Evolutionary conservation across 768 basidiomycete species (phyloP).

Genomic region (Podaxis mareebaensis): DNA sequence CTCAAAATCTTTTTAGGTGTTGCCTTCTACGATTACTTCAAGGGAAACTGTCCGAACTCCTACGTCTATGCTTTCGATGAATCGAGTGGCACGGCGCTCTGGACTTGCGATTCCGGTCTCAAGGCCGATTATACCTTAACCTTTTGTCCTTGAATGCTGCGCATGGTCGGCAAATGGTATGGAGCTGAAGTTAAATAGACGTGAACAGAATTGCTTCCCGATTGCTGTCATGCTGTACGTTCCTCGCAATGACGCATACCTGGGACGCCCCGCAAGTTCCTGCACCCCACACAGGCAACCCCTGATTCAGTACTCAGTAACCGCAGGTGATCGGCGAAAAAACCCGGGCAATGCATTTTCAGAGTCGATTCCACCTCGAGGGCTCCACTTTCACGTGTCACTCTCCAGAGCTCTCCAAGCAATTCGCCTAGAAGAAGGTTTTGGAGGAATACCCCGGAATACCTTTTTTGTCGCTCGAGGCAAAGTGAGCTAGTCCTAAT

Average conservation of each 20-base stretch:
- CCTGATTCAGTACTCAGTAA: not conserved
- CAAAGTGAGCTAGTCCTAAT: not conserved
- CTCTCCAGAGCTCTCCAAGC: too few relatives aligned
- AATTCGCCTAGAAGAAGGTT: not conserved
- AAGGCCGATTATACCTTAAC: conserved; percentile 49
- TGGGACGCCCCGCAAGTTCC: not conserved
- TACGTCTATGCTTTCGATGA: not conserved
- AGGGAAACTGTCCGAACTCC: not conserved
- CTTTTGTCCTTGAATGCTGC: conserved; percentile 39
- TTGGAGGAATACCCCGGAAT: not conserved
- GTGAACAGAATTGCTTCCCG: not conserved
- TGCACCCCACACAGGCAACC: not conserved
- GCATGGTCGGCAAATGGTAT: not conserved
- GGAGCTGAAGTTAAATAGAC: not conserved
- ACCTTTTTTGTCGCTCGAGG: not conserved
- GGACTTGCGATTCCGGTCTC: conserved; percentile 43
- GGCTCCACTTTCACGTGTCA: too few relatives aligned
- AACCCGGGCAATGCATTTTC: not conserved
- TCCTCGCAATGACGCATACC: too few relatives aligned
- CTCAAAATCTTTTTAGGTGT: conserved; percentile 17
- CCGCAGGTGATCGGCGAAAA: not conserved
- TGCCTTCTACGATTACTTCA: conserved; percentile 21
- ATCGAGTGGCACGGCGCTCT: conserved; percentile 47
- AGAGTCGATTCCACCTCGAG: not conserved
- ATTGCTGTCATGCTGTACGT: too few relatives aligned